phyloP scores from a whole-genome alignment of 257 asterid species.

The Nemophila menziesii region DNA sequence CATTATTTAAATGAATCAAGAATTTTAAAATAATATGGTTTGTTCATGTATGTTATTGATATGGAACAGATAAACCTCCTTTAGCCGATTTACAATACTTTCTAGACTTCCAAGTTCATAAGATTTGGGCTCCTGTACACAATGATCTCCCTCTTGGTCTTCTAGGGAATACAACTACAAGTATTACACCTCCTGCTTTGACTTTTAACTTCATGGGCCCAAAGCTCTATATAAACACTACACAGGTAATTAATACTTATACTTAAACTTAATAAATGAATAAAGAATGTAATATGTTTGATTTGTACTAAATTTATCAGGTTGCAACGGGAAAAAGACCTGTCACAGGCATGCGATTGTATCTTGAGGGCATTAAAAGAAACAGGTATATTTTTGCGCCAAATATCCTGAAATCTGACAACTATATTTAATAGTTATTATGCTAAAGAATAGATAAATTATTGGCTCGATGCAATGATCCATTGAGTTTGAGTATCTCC shows the following conservation, averaged over 20 bases:
- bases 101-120: conserved; percentile 75
- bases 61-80: conserved; percentile 74
- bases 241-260: conserved; percentile 27
- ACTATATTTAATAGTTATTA: too few relatives aligned
- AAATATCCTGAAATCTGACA: too few relatives aligned
- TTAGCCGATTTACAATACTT: conserved; percentile 60
- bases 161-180: conserved; percentile 25
- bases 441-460: too few relatives aligned
- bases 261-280: too few relatives aligned
- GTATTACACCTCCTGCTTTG: conserved; percentile 33
- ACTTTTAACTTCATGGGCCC: conserved; percentile 62
- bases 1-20: too few relatives aligned
- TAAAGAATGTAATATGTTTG: neutral
- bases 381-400: conserved; percentile 38
- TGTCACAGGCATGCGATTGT: conserved; percentile 79
- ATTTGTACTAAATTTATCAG: conserved; percentile 10
- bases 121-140: conserved; percentile 75
- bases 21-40: too few relatives aligned
- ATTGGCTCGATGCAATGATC: too few relatives aligned
- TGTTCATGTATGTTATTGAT: too few relatives aligned
- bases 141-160: conserved; percentile 78
- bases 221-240: conserved; percentile 53
- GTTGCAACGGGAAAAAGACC: conserved; percentile 52
- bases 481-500: too few relatives aligned
- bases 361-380: conserved; percentile 71